A percentile compares a stretch with the other conserved stretches of the same genome.
phyloP scores from a whole-genome alignment of 169 alveolate genomes.

The Cryptosporidium viatorum region DNA sequence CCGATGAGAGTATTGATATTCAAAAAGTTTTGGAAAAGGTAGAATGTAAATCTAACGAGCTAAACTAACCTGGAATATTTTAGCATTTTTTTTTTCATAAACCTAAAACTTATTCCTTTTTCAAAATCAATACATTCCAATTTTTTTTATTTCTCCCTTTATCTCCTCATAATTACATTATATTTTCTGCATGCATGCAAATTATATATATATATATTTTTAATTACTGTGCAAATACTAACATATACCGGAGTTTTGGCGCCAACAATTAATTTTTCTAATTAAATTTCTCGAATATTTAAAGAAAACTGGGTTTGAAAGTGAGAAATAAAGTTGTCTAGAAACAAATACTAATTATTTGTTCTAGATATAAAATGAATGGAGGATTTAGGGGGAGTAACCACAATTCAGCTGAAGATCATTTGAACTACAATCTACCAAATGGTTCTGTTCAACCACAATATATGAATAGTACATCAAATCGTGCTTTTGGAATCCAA shows the following conservation, averaged over 20 bases:
- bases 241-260: constrained; percentile 19
- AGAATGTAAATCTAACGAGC: constrained; percentile 7
- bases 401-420: background rate
- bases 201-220: background rate
- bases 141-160: background rate
- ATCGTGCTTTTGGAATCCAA: background rate
- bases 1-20: constrained; percentile 53
- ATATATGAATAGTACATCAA: background rate
- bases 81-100: constrained; percentile 3
- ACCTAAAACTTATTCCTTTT: background rate
- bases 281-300: background rate
- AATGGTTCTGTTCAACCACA: constrained; percentile 2
- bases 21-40: constrained; percentile 42
- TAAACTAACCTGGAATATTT: background rate
- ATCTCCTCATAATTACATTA: background rate
- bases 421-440: background rate
- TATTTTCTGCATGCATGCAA: constrained; percentile 8
- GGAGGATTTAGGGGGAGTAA: background rate
- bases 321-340: background rate
- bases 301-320: background rate
- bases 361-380: constrained; percentile 10
- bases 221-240: background rate
- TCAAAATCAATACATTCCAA: background rate
- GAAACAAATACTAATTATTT: background rate
- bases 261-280: background rate